phyloP scores from a whole-genome alignment of 1,139 yeast species.

The Groenewaldozyma sp. region DNA sequence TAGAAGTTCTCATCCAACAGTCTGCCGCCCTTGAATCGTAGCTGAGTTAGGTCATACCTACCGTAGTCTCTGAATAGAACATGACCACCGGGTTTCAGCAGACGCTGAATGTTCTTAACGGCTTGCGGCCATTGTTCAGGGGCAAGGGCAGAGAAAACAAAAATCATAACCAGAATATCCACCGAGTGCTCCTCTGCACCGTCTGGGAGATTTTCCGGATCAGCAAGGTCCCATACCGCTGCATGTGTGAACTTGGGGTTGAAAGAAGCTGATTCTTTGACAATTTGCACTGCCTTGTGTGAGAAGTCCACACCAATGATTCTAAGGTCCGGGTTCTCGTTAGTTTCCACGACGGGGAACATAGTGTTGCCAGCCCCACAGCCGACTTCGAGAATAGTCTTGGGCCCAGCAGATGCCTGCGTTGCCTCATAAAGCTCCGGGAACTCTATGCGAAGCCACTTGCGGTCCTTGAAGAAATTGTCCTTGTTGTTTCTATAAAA shows the following conservation, averaged over 20 bases:
- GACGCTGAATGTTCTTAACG: slow-evolving; percentile 52
- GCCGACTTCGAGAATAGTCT: slow-evolving; percentile 81
- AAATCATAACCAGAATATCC: slow-evolving; percentile 86
- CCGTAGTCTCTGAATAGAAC: slow-evolving; percentile 91
- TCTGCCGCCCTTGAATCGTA: slow-evolving; percentile 83
- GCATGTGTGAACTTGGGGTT: slow-evolving; percentile 63
- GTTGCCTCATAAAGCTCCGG: slow-evolving; percentile 79
- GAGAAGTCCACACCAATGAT: slow-evolving; percentile 88
- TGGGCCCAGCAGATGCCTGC: slow-evolving; percentile 55
- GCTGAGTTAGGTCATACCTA: slow-evolving; percentile 90
- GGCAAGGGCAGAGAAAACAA: slow-evolving; percentile 84
- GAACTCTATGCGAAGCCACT: slow-evolving; percentile 92
- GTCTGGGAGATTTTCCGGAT: slow-evolving; percentile 74
- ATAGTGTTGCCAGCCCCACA: slow-evolving; percentile 98
- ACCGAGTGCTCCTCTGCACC: slow-evolving; percentile 74
- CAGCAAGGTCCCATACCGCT: slow-evolving; percentile 93
- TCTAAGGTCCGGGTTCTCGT: slow-evolving; percentile 64
- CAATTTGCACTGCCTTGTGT: slow-evolving; percentile 81
- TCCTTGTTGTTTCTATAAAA: slow-evolving; percentile 85
- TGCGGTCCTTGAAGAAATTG: slow-evolving; percentile 91
- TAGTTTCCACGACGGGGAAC: slow-evolving; percentile 77
- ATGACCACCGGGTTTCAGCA: slow-evolving; percentile 88
- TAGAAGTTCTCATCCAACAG: slow-evolving; percentile 86
- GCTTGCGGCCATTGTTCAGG: slow-evolving; percentile 91
- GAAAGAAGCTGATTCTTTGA: slow-evolving; percentile 48